Evolutionary conservation across 2,329 filamentous ascomycete genomes (phyloP), one percentile per base, ranked within the genome.

Genomic region (Aspergillus sp.): DNA sequence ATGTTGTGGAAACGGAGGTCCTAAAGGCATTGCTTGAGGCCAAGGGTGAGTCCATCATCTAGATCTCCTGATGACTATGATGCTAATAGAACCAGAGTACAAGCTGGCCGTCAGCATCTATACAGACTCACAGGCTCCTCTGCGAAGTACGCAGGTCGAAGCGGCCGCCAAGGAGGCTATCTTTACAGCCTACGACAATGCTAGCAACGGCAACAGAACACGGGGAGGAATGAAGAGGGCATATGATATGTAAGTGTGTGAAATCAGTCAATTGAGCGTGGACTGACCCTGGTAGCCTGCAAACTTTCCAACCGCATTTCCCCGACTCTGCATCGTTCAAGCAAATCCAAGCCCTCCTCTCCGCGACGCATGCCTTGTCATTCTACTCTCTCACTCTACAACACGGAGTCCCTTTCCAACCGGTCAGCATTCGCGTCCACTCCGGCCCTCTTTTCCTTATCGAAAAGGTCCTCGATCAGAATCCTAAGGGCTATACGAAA

Each of bases 321-420:
- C 61, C 69, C 3, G 53, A 64, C 4, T 72, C 72, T 6, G 47
- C 51, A 10, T 52, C 58, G 8, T 61, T 75, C 42, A 62, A 63
- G 33, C 70, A 78, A 44, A 72, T 73, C 28, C 66, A 71, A 19
- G 73, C 79, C 29, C 68, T 84, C 29, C 73, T 83, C 35, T 68
- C 75, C 42, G 81, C 80, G 10, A 83, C 81, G 1, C 81, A 84
- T 57, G 71, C 79, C 12, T 64, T 84, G 50, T 84, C 81, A 1
- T 83, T 80, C 56, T 84, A 84, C 58, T 80, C 79, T 1, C 66
- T 84, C 5, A 82, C 74, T 0, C 66, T 84, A 4, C 78, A 83
- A 54, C 80, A 83, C 50, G 79, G 79, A 12, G 77, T 83, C 10
- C 80, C 80, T 2, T 83, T 84, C 57, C 77, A 81, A 55, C 81